Conservation (phyloP, 768 basidiomycete species). For the Pulveroboletus sp. region DNA sequence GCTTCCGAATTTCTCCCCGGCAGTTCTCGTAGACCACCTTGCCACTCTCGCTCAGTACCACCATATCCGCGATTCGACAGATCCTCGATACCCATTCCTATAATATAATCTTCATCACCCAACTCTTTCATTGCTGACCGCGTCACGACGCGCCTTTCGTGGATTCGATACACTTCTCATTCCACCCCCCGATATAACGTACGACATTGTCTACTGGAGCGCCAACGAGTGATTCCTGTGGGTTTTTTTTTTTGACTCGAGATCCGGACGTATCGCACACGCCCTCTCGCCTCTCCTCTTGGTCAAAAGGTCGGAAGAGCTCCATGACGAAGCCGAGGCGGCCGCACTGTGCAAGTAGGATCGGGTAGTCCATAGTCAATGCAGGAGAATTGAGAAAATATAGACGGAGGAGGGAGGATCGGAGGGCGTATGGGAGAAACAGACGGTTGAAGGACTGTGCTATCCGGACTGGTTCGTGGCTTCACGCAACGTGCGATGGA, state of each 20-base stretch:
- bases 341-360: slow-evolving; percentile 38
- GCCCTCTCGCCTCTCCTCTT: slow-evolving; percentile 59
- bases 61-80: slow-evolving; percentile 38
- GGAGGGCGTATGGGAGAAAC: slow-evolving; percentile 24
- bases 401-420: slow-evolving; percentile 27
- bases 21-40: slow-evolving; percentile 55
- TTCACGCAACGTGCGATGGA: slow-evolving; percentile 19
- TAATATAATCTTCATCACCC: slow-evolving; percentile 53
- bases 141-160: slow-evolving; percentile 47
- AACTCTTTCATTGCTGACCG: slow-evolving; percentile 43
- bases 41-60: slow-evolving; percentile 38
- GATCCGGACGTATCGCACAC: slow-evolving; percentile 60
- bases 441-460: slow-evolving; percentile 37
- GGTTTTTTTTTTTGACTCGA: slow-evolving; percentile 59
- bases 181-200: slow-evolving; percentile 58
- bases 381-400: slow-evolving; percentile 36
- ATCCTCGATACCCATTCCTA: slow-evolving; percentile 56
- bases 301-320: slow-evolving; percentile 60
- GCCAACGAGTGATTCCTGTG: slow-evolving; percentile 64
- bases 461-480: slow-evolving; percentile 37
- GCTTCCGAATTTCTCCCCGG: slow-evolving; percentile 58
- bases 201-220: slow-evolving; percentile 62
- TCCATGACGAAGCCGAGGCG: slow-evolving; percentile 30
- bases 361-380: slow-evolving; percentile 42
- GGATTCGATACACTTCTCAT: slow-evolving; percentile 62